These are phyloP conservation scores for Ophiocordyceps australis DNA, from an alignment of 2,329 filamentous ascomycete genomes.

Conservation along the genomic window DNA sequence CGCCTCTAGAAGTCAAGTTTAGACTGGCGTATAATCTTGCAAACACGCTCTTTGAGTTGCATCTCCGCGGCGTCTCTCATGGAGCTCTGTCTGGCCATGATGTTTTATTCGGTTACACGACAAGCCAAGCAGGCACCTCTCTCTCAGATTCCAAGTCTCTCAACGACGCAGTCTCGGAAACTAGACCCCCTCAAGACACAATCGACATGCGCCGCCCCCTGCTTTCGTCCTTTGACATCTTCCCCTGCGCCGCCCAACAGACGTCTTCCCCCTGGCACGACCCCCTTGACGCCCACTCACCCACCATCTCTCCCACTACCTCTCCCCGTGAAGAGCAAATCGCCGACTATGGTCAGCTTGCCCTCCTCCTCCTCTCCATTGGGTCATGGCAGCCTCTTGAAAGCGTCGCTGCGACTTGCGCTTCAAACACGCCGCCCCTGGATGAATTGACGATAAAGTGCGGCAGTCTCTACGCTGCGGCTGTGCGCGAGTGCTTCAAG, in stretches of 20 bases:
- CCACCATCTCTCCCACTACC: conserved; percentile 25
- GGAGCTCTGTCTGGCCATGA: conserved; percentile 51
- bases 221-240: conserved; percentile 58
- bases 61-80: conserved; percentile 50
- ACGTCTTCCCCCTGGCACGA: conserved; percentile 33
- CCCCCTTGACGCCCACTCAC: conserved; percentile 39
- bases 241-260: too few species aligned
- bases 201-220: conserved; percentile 51
- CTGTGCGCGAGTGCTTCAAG: conserved; percentile 52
- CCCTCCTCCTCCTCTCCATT: conserved; percentile 55
- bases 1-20: conserved; percentile 58
- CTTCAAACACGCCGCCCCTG: too few species aligned
- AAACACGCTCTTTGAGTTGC: conserved; percentile 56
- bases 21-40: conserved; percentile 54
- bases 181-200: conserved; percentile 21
- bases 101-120: conserved; percentile 47
- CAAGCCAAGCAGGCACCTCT: too few species aligned
- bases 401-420: conserved; percentile 27
- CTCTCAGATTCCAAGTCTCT: too few species aligned
- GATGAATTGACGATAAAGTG: conserved; percentile 48
- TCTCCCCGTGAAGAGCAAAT: conserved; percentile 35
- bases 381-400: conserved; percentile 57
- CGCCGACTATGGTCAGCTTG: conserved; percentile 55
- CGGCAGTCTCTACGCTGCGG: conserved; percentile 58
- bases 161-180: conserved; percentile 21